Base-by-base conservation (phyloP, 441 rosid species). In the Manihot esculenta region DNA sequence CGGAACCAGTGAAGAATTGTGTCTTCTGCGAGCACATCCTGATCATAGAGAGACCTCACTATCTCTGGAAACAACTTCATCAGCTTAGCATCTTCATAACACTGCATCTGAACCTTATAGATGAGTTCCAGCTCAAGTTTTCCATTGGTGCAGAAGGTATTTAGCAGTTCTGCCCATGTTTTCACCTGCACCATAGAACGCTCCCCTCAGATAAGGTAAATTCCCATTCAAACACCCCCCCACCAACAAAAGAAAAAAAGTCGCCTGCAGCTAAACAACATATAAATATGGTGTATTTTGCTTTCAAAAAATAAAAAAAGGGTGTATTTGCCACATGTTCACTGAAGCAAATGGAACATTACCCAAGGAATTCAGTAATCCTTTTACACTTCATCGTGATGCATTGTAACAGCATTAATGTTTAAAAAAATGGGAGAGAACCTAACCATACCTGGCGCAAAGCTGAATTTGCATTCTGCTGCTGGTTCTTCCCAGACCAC, bases 401-500 rank as follows among this genome's bases (percentile, higher is more conserved):
- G 7, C 1, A 35, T 18, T 18, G 24, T 17, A 15, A 66, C 13
- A 33, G 10, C 12, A 20, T 20, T 14, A 49, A 20, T 17, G 45
- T 20, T 3, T 23, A 45, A 0, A 20, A 63, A 3, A 21, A 13
- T 10, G 5, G 20, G 21, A 24, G 24, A 11, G 27, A 13, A 11
- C 12, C 27, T 55, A 62, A 56, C 21, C 74, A 45, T 74, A 95
- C 99, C 89, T 95, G 96, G 58, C 97, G 95, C 57, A 95, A 77
- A 64, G 97, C 99, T 41, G 88, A 56, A 80, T 93, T 95, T 21
- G 97, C 87, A 77, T 93, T 95, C 86, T 95, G 99, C 87, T 93
- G 99, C 87, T 95, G 99, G 81, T 95, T 95, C 89, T 91, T 95
- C 66, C 99, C 98, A 77, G 98, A 93, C 99, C 98, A 93, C 77